Base-by-base conservation (phyloP, 257 asterid species). In the Nicotiana tomentosiformis region DNA sequence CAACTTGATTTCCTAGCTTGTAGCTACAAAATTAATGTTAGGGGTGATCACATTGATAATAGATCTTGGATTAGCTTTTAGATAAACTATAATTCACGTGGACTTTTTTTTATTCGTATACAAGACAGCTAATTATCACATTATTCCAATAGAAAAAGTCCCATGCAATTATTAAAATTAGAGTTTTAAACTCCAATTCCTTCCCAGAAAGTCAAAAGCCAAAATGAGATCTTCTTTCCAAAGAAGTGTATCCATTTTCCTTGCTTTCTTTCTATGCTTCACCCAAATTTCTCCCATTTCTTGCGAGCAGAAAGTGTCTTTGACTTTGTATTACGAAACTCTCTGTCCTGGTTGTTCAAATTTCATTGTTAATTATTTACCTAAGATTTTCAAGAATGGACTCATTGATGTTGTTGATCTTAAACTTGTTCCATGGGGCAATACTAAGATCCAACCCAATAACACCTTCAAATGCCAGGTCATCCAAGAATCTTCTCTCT, bases 371-470 rank as follows among this genome's bases (percentile, higher is more conserved):
- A 79, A 87, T 14, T 80, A 89, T 78, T 81, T 89, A 66, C 61
- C 72, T 87, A 81, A 86, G 78, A 81, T 87, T 16, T 87, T 86
- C 32, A 86, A 86, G 10, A 87, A 78, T 67, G 90, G 90, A 7
- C 7, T 89, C 18, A 87, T 84, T 20, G 72, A 74, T 23, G 82
- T 89, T 83, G 76, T 84, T 56, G 61, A 87, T 82, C 90, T 87
- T 56, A 89, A 86, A 67, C 88, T 89, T 86, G 51, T 86, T 82
- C 92, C 92, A 23, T 86, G 88, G 84, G 92, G 92, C 4, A 89
- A 89, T 77, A 89, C 90, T 15, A 87, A 84, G 60, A 81, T 89
- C 83, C 32, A 4, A 39, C 12, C 79, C 69, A 84, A 89, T 33
- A 68, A 68, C 37, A 87, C 89, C 86, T 83, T 89, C 78, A 43